Evolutionary conservation across 2,329 filamentous ascomycete species (phyloP), one percentile per base, ranked within the genome.

Genomic region (Colletotrichum tabaci): DNA sequence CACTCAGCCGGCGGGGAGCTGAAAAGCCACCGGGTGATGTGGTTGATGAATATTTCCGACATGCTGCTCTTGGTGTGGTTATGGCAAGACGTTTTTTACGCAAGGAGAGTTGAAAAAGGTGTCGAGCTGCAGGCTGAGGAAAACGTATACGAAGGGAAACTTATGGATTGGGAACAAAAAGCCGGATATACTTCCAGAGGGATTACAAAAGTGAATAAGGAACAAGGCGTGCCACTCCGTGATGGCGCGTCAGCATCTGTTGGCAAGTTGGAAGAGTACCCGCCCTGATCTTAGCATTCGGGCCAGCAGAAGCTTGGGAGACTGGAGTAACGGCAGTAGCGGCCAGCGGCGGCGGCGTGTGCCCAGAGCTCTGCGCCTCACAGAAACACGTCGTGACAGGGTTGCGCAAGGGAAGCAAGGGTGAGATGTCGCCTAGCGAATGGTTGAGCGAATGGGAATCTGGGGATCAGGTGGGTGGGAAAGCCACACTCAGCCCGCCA

Each of bases 1-100:
- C 94, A 98, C 89, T 98, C 95, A 76, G 94, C 92, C 0, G 96
- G 96, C 16, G 96, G 96, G 53, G 95, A 98, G 75, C 93, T 92
- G 74, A 95, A 84, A 69, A 98, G 86, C 92, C 96, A 97, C 77
- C 86, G 86, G 75, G 85, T 82, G 61, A 87, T 70, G 77, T 82
- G 86, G 66, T 80, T 87, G 66, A 82, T 84, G 81, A 84, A 87
- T 76, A 83, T 85, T 79, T 89, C 87, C 61, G 88, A 86, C 88
- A 90, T 90, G 74, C 61, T 74, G 62, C 40, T 52, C 12, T 42
- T 44, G 38, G 23, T 30, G 52, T 30, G 15, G 16, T 42, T 63
- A 30, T 65, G 62, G 40, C 58, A 46, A 53, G 55, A 65, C 26
- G 23, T 46, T 35, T 46, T 35, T 15, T 46, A 58, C 52, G 62